Evolutionary conservation across 2,329 filamentous ascomycete species (phyloP).

Genomic region (Chaetothyriales sp.): DNA sequence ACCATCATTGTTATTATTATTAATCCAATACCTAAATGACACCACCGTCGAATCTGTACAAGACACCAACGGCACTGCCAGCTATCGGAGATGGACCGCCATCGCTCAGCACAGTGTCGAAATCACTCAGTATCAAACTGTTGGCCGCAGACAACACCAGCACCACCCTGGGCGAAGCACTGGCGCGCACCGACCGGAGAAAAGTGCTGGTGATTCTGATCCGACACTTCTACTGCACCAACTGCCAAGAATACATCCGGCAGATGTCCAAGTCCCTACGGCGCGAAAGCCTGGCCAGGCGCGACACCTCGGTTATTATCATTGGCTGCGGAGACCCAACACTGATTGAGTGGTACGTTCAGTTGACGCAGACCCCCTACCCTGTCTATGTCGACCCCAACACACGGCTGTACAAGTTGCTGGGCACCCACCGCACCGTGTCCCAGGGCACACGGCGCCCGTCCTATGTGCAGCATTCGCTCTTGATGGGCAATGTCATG

Average conservation of each 20-base stretch:
- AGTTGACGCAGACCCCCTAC: constrained; percentile 50
- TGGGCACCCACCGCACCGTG: constrained; percentile 54
- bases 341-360: constrained; percentile 52
- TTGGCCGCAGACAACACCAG: not conserved
- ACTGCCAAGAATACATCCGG: constrained; percentile 61
- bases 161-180: constrained; percentile 1
- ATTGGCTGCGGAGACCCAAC: constrained; percentile 57
- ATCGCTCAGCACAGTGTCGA: not conserved
- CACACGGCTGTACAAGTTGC: constrained; percentile 46
- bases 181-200: constrained; percentile 19
- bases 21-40: not conserved
- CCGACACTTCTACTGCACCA: constrained; percentile 70
- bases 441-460: constrained; percentile 44
- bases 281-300: constrained; percentile 30
- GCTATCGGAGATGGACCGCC: not conserved
- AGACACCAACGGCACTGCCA: not conserved
- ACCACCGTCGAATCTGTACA: not conserved
- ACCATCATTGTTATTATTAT: too few species aligned
- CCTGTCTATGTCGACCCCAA: constrained; percentile 66
- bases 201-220: constrained; percentile 58
- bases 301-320: constrained; percentile 47
- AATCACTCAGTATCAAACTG: not conserved
- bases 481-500: constrained; percentile 31
- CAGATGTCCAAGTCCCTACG: constrained; percentile 45
- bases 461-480: constrained; percentile 45